Conservation (phyloP, 306 rosid species). For the Cucumis cinereus region DNA sequence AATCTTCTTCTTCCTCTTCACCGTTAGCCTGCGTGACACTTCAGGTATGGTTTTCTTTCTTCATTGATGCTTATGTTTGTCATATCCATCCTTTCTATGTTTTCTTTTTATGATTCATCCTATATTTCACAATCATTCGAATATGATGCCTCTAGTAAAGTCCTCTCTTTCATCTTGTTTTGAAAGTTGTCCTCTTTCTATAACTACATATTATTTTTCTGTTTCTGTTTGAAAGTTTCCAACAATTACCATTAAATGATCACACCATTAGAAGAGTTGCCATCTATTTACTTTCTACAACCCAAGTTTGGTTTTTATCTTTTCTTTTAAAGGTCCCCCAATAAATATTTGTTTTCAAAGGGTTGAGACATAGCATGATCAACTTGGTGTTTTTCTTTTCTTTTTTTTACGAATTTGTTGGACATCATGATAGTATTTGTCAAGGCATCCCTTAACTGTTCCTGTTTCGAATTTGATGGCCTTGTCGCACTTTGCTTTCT, state of each 20-base stretch:
- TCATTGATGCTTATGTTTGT: not conserved
- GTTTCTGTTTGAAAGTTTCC: not conserved
- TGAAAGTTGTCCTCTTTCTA: not conserved
- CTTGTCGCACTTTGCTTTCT: not conserved
- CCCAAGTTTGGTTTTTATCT: not conserved
- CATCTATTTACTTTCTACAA: not conserved
- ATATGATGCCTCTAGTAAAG: not conserved
- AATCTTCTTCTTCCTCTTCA: too few relatives aligned
- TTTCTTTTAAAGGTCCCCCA: not conserved
- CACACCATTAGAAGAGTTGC: not conserved
- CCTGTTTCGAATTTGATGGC: not conserved
- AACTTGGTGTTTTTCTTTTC: not conserved
- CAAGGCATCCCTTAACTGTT: not conserved
- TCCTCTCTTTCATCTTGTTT: not conserved
- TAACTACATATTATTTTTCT: not conserved
- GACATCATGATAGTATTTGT: not conserved
- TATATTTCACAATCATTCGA: not conserved
- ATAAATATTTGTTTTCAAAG: not conserved
- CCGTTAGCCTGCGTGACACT: too few relatives aligned
- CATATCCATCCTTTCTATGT: not conserved
- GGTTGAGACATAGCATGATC: not conserved
- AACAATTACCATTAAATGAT: not conserved
- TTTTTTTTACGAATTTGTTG: not conserved
- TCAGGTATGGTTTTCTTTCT: conserved; percentile 55
- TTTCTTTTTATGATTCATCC: not conserved